Evolutionary conservation across 2,329 filamentous ascomycete species (phyloP).

Genomic region (Reticulascus tulasneorum): DNA sequence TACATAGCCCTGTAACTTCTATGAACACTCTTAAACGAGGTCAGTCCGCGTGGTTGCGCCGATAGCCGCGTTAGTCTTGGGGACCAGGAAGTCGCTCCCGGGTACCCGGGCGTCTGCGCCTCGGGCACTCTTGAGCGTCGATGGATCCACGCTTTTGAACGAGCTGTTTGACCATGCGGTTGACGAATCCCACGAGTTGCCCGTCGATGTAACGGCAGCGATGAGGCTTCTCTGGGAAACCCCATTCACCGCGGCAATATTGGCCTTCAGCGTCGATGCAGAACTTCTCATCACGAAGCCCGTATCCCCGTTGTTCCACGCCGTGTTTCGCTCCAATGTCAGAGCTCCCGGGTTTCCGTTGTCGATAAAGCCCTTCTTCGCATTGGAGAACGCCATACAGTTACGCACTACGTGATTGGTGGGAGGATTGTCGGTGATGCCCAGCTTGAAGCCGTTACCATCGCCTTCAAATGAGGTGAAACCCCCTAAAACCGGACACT

Average conservation of each 20-base stretch:
- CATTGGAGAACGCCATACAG: conserved; percentile 37
- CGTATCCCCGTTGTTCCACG: conserved; percentile 39
- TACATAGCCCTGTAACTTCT: no score
- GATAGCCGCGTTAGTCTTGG: conserved; percentile 29
- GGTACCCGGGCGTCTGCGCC: conserved; percentile 30
- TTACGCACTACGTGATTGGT: conserved; percentile 39
- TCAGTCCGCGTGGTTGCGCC: conserved; percentile 33
- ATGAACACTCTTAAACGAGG: no score
- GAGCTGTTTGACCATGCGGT: conserved; percentile 33
- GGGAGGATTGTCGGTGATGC: conserved; percentile 31
- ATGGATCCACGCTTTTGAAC: conserved; percentile 31
- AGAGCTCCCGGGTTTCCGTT: conserved; percentile 39
- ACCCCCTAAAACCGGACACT: no score
- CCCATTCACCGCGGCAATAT: conserved; percentile 34
- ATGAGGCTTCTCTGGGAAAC: conserved; percentile 20
- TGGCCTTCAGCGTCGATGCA: conserved; percentile 29
- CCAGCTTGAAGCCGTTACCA: conserved; percentile 44
- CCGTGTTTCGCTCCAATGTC: conserved; percentile 37
- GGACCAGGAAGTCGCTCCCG: conserved; percentile 35
- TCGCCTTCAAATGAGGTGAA: conserved; percentile 40
- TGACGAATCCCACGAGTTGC: conserved; percentile 37
- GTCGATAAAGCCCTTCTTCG: conserved; percentile 41
- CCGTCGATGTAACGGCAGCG: conserved; percentile 21
- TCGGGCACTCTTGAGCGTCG: conserved; percentile 29
- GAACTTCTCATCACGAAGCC: conserved; percentile 35